A percentile compares a stretch with the other conserved stretches of the same genome.
Evolutionary conservation across 805 yeast species (phyloP).

Genomic region (Maudiozyma saulgeensis): DNA sequence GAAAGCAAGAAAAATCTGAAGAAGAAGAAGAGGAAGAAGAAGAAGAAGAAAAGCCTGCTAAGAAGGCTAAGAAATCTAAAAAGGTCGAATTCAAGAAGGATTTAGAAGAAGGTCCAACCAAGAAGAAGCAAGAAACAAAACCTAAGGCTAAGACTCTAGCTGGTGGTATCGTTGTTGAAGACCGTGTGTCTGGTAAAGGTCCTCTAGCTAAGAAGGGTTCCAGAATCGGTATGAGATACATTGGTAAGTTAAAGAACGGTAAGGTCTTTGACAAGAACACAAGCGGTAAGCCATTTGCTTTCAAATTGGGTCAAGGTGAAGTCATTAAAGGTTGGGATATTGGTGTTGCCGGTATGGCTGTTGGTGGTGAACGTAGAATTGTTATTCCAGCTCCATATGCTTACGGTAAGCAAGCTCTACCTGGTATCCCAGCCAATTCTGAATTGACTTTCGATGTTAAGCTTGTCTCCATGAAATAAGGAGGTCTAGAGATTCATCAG

Average conservation of each 20-base stretch:
- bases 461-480: constrained; percentile 77
- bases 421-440: constrained; percentile 97
- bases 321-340: constrained; percentile 98
- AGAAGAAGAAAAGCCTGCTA: constrained; percentile 23
- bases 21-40: constrained; percentile 17
- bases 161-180: constrained; percentile 92
- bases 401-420: constrained; percentile 86
- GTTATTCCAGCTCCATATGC: constrained; percentile 94
- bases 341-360: constrained; percentile 98
- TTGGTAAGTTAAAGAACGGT: constrained; percentile 95
- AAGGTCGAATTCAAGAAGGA: constrained; percentile 83
- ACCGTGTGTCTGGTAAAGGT: constrained; percentile 83
- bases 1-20: constrained; percentile 24
- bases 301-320: constrained; percentile 92
- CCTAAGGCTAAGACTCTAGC: constrained; percentile 69
- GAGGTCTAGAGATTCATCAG: background rate
- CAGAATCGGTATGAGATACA: constrained; percentile 92
- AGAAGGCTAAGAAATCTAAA: constrained; percentile 41
- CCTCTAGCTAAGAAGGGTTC: constrained; percentile 78
- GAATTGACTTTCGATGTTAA: constrained; percentile 94
- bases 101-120: constrained; percentile 91
- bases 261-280: constrained; percentile 96
- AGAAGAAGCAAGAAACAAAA: constrained; percentile 20
- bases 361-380: constrained; percentile 98
- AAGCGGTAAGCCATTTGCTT: constrained; percentile 88